phyloP scores from a whole-genome alignment of 306 rosid species.

The Neltuma alba region DNA sequence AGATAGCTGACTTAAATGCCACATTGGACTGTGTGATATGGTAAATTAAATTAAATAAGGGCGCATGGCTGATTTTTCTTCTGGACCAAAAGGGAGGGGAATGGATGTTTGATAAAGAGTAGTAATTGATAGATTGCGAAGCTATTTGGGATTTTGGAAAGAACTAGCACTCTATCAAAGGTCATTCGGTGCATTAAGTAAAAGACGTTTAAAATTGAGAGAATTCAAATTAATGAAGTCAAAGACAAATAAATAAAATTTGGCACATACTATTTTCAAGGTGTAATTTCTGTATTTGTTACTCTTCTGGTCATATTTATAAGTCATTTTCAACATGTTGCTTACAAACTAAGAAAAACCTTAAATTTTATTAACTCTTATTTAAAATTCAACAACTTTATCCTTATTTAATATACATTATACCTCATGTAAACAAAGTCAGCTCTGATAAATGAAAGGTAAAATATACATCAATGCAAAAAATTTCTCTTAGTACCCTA shows the following conservation, averaged over 20 bases:
- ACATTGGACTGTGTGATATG: conserved; percentile 35
- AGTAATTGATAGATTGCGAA: background rate
- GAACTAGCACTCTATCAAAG: no score
- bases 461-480: no score
- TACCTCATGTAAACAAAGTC: no score
- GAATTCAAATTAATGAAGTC: background rate
- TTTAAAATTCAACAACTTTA: no score
- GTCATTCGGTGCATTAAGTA: background rate
- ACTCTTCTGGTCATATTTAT: no score
- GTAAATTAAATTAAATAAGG: conserved; percentile 14
- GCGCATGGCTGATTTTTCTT: background rate
- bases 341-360: no score
- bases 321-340: no score
- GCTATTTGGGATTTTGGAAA: background rate
- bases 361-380: no score
- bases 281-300: background rate
- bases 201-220: background rate
- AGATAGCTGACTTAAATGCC: conserved; percentile 25
- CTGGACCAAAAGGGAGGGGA: background rate
- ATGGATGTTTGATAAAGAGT: background rate
- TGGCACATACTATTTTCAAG: background rate
- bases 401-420: no score
- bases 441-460: no score
- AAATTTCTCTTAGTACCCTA: no score
- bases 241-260: background rate